Conservation (phyloP, 257 asterid genomes). For the Penstemon eatonii region DNA sequence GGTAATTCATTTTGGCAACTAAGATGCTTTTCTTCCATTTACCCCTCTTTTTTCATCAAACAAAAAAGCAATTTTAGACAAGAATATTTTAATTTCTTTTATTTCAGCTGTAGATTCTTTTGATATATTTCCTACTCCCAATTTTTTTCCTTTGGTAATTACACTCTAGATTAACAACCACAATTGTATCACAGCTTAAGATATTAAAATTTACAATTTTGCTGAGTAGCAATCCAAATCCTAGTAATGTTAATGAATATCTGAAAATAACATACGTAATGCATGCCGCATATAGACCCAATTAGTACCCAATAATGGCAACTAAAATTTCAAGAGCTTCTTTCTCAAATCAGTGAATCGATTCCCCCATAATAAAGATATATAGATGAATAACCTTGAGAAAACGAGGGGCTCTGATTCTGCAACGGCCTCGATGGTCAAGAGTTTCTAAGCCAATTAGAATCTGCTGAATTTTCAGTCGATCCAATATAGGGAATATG, state of each 20-base stretch:
- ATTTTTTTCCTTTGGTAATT: neutral
- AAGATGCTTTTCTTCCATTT: neutral
- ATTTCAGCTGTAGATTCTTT: too few species aligned
- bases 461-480: conserved; percentile 82
- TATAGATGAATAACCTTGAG: conserved; percentile 65
- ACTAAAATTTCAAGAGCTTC: conserved; percentile 4
- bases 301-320: conserved; percentile 1
- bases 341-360: conserved; percentile 9
- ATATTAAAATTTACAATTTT: neutral
- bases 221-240: conserved; percentile 13
- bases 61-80: conserved; percentile 6
- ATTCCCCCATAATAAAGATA: conserved; percentile 28
- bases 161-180: neutral
- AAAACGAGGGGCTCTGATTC: conserved; percentile 83
- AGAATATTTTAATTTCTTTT: neutral
- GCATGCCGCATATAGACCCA: conserved; percentile 7
- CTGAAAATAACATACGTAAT: conserved; percentile 4
- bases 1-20: neutral
- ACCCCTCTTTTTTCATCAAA: conserved; percentile 4
- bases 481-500: conserved; percentile 77
- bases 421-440: conserved; percentile 46
- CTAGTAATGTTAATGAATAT: neutral
- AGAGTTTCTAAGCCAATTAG: conserved; percentile 65
- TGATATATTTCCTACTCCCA: too few species aligned
- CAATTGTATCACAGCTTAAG: conserved; percentile 4